Evolutionary conservation across 164 flowering plant species (phyloP), one percentile per base, ranked within the genome.

Genomic region (Echeveria elegans): DNA sequence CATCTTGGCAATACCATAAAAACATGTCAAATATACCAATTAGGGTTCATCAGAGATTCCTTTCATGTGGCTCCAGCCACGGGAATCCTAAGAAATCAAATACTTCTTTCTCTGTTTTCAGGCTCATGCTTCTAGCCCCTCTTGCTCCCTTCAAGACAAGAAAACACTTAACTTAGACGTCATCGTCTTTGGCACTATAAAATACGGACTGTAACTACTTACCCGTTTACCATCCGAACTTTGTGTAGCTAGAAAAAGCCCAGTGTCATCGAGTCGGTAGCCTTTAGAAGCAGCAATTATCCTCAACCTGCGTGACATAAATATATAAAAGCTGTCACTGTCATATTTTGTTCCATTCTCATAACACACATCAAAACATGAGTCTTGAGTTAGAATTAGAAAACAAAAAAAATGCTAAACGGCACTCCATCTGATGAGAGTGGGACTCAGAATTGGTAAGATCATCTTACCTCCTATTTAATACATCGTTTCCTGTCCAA

Each of bases 401-500:
- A 50, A 50, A n/a, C 21, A n/a, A 15, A 47, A 24, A n/a, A 7
- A 7, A n/a, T 21, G 28, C 23, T 29, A 26, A 37, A 24, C 12
- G 8, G 38, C 21, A 32, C 28, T 15, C 30, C 38, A 2, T 10
- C 21, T 21, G 40, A 36, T 18, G 19, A 47, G n/a, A 32, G 50
- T 36, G 9, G 28, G 37, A 50, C 53, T 32, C 18, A 29, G 31
- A 52, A 50, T 36, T 31, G 66, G 50, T 12, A 12, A 63, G n/a
- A 24, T 24, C 29, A 36, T 64, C 72, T 68, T 71, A 92, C 97
- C 97, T 87, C 72, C 97, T 81, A 73, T 95, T 95, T 58, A 95
- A 59, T 10, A 92, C 96, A 78, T 95, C 97, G 78, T 95, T 95
- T 66, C 99, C 97, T 1, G 99, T 95, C 99, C 99, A 95, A 16